These are phyloP conservation scores for Aurifilum marmelostoma DNA, from an alignment of 2,329 filamentous ascomycete genomes.

Conservation along the genomic window DNA sequence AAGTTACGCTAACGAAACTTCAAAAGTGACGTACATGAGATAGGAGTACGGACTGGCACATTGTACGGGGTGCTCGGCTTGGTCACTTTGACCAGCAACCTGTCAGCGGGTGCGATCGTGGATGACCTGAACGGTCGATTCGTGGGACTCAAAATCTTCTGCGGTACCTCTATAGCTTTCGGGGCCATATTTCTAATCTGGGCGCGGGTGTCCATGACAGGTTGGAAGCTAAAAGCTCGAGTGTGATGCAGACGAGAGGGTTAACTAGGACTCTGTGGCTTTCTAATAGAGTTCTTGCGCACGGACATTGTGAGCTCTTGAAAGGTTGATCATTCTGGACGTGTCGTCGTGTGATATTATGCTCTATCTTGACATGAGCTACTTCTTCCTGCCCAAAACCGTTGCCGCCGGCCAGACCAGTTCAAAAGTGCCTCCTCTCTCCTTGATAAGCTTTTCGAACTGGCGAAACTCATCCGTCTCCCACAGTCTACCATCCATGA, in stretches of 20 bases:
- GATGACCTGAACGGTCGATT: slow-evolving; percentile 16
- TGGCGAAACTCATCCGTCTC: slow-evolving; percentile 11
- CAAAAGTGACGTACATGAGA: slow-evolving; percentile 50
- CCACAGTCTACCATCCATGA: slow-evolving; percentile 18
- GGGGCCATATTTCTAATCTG: slow-evolving; percentile 9
- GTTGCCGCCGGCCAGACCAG: slow-evolving; percentile 19
- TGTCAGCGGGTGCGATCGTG: slow-evolving; percentile 53
- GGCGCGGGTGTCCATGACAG: slow-evolving; percentile 6
- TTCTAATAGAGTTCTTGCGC: no score
- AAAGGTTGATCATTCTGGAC: no score
- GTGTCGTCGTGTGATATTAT: background rate
- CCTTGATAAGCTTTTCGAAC: slow-evolving; percentile 5
- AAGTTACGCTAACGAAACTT: background rate
- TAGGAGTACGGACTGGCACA: slow-evolving; percentile 52
- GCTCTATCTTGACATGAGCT: background rate
- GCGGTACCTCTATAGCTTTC: slow-evolving; percentile 16
- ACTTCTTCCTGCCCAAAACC: background rate
- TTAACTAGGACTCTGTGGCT: no score
- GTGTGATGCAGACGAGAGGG: background rate
- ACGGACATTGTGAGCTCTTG: background rate
- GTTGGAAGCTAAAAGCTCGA: slow-evolving; percentile 2
- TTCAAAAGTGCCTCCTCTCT: background rate
- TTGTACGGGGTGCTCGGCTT: slow-evolving; percentile 58
- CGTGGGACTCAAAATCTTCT: slow-evolving; percentile 27
- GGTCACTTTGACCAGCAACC: slow-evolving; percentile 60